Evolutionary conservation across 2,329 filamentous ascomycete genomes (phyloP).

Genomic region (Allantophomopsis cytisporea): DNA sequence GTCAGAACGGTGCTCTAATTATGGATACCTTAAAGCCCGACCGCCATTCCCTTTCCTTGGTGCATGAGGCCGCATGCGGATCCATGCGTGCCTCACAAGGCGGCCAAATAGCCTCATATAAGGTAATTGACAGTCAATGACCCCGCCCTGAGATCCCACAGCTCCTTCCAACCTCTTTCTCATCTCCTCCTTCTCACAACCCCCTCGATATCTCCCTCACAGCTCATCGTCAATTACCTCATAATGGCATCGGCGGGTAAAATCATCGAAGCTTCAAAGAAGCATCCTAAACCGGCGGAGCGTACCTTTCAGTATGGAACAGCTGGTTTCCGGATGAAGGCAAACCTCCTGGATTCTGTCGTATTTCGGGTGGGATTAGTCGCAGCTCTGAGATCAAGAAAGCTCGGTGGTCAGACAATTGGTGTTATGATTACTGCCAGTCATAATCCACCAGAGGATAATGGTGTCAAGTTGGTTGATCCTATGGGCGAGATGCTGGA

Average conservation of each 20-base stretch:
- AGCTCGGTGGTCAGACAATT: constrained; percentile 80
- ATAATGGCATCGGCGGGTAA: constrained; percentile 29
- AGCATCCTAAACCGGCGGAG: constrained; percentile 41
- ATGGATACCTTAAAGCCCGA: too few species aligned
- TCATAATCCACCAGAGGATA: constrained; percentile 82
- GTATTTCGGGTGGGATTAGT: constrained; percentile 87
- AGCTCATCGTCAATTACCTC: too few species aligned
- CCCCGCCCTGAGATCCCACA: too few species aligned
- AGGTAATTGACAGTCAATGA: too few species aligned
- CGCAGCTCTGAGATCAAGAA: constrained; percentile 77
- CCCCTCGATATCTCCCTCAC: too few species aligned
- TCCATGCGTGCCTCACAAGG: too few species aligned
- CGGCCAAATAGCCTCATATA: too few species aligned
- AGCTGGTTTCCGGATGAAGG: constrained; percentile 56
- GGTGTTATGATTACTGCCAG: constrained; percentile 95
- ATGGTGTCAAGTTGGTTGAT: constrained; percentile 92
- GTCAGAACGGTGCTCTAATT: too few species aligned
- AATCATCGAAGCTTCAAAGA: constrained; percentile 46
- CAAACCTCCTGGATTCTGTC: constrained; percentile 77
- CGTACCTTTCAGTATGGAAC: constrained; percentile 51
- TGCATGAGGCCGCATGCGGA: too few species aligned
- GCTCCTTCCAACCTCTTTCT: too few species aligned
- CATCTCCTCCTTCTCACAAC: too few species aligned
- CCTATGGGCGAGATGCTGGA: constrained; percentile 97
- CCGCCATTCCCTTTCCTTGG: too few species aligned